Evolutionary conservation across 768 basidiomycete species (phyloP).

Genomic region (Kwoniella heveanensis): DNA sequence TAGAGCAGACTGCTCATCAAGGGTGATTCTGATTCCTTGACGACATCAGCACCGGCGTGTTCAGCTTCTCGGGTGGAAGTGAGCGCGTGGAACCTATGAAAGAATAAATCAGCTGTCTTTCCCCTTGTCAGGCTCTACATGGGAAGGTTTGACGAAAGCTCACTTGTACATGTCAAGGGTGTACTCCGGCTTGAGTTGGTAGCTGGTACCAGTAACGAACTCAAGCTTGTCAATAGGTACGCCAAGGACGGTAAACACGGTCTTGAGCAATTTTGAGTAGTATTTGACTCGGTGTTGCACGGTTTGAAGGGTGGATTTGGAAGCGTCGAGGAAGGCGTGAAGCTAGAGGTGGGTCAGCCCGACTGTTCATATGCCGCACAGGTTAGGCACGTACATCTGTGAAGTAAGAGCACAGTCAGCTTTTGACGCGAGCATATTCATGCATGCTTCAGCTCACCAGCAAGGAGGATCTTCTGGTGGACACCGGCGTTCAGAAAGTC

Average conservation of each 20-base stretch:
- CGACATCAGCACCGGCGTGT: constrained; percentile 97
- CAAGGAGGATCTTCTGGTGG: constrained; percentile 78
- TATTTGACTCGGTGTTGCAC: constrained; percentile 84
- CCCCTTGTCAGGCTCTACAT: neutral
- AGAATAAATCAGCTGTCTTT: neutral
- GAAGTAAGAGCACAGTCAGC: neutral
- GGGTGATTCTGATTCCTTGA: constrained; percentile 93
- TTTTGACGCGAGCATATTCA: neutral
- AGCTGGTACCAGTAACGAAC: constrained; percentile 87
- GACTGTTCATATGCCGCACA: no score
- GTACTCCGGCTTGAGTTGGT: constrained; percentile 89
- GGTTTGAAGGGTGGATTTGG: constrained; percentile 92
- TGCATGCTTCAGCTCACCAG: constrained; percentile 60
- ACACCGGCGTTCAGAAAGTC: constrained; percentile 94
- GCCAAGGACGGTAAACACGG: constrained; percentile 83
- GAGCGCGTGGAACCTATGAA: constrained; percentile 68
- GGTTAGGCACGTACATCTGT: constrained; percentile 9
- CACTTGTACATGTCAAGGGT: constrained; percentile 87
- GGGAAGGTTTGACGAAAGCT: constrained; percentile 3
- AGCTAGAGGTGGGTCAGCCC: constrained; percentile 57
- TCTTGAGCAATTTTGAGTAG: constrained; percentile 77
- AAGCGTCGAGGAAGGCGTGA: constrained; percentile 95
- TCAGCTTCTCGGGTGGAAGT: constrained; percentile 96
- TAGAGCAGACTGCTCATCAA: constrained; percentile 89
- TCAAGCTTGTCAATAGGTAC: constrained; percentile 81